phyloP scores from a whole-genome alignment of 306 rosid species.

The Rubus parviflorus region DNA sequence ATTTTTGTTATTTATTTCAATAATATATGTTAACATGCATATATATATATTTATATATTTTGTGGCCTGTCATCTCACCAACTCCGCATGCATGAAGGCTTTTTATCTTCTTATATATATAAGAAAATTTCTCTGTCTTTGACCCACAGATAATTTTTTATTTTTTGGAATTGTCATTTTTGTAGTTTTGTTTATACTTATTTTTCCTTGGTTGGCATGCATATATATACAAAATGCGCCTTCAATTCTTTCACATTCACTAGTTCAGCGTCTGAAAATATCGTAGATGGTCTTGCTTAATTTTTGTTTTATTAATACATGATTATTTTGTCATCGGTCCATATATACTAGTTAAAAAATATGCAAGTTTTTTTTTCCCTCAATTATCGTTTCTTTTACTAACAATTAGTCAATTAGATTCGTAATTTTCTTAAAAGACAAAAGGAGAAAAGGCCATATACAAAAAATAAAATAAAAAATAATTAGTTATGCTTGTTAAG shows the following conservation, averaged over 20 bases:
- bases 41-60: neutral
- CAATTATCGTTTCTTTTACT: neutral
- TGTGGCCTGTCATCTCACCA: neutral
- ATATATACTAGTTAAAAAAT: neutral
- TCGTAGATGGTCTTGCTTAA: neutral
- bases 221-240: neutral
- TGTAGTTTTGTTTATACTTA: neutral
- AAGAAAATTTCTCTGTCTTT: neutral
- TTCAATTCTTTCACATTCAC: neutral
- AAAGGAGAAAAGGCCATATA: neutral
- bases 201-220: neutral
- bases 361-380: neutral
- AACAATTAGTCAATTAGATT: no score
- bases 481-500: no score
- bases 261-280: neutral
- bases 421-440: neutral
- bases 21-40: no score
- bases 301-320: neutral
- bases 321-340: neutral
- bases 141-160: neutral
- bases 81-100: no score
- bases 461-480: no score
- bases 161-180: neutral
- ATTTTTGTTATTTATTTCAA: neutral
- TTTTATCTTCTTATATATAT: neutral